Evolutionary conservation across 2,329 filamentous ascomycete species (phyloP), one percentile per base, ranked within the genome.

Genomic region (Boeremia exigua): DNA sequence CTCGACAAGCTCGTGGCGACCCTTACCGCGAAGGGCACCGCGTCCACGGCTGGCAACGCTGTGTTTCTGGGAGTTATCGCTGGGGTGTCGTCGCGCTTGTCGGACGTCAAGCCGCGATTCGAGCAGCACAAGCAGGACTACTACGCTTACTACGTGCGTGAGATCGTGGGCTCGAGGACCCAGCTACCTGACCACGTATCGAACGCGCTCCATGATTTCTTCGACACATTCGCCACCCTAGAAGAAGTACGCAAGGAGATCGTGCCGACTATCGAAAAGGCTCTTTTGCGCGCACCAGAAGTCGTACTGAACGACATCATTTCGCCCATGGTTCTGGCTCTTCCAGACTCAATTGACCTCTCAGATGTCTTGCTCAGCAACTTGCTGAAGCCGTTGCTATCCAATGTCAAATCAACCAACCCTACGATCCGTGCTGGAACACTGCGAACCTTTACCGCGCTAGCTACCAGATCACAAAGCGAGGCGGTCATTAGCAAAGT

Each of bases 351-450:
- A 6, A 82, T 95, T 65, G 94, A 99, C 67, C 81, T 98, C 15
- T 94, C 94, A 8, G 84, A 86, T 33, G 78, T 90, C 4, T 81
- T 98, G 15, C 82, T 84, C 48, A 81, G 82, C 25, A 90, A 89
- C 58, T 81, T 99, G 32, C 76, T 96, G 33, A 98, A 96, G 74
- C 91, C 92, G 6, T 80, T 99, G 11, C 78, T 98, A n/a, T 88
- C 92, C 36, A 96, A 92, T 71, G 82, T 93, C 74, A 97, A 96
- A 75, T 98, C 95, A 1, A 93, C 90, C 69, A 98, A 96, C 73
- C 79, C 85, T 12, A 77, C 77, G 2, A 91, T 97, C 59, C 88
- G 94, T 52, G 84, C 84, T 59, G 92, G 92, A 23, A 90, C 91
- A 8, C 78, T 93, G 19, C 81, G 83, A 34, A 89, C 89, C 7